A percentile compares a stretch with the other conserved stretches of the same genome.
Conservation (phyloP, 2,329 filamentous ascomycete species). For the Coleophoma eucalyptorum region DNA sequence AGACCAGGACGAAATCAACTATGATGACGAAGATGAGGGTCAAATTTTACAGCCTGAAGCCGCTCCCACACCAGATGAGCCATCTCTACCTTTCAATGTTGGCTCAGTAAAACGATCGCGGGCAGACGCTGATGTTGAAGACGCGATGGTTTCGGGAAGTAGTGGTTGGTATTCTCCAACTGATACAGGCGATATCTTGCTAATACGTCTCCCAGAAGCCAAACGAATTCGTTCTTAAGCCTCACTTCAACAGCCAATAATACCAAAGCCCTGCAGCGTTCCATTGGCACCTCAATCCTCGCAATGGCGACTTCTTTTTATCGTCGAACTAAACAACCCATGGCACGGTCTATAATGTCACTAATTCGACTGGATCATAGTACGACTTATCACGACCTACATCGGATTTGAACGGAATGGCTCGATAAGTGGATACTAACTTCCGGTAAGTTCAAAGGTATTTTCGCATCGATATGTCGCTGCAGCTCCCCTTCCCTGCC, state of each 20-base stretch:
- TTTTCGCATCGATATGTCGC: slow-evolving; percentile 9
- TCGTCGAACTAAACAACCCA: too few relatives aligned
- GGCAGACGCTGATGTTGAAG: slow-evolving; percentile 18
- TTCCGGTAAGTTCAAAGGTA: slow-evolving; percentile 11
- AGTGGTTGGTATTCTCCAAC: slow-evolving; percentile 17
- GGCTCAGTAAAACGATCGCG: slow-evolving; percentile 21
- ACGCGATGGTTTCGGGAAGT: slow-evolving; percentile 7
- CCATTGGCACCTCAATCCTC: too few relatives aligned
- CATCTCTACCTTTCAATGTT: slow-evolving; percentile 11
- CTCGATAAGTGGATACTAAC: too few relatives aligned
- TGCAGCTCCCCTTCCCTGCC: not conserved
- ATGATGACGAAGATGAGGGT: slow-evolving; percentile 26
- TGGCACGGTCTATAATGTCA: too few relatives aligned
- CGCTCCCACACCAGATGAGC: not conserved
- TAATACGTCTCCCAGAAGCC: slow-evolving; percentile 21
- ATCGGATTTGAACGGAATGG: too few relatives aligned
- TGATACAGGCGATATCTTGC: slow-evolving; percentile 1
- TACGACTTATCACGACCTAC: too few relatives aligned
- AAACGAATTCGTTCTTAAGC: slow-evolving; percentile 26
- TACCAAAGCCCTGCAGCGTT: not conserved
- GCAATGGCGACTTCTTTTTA: too few relatives aligned
- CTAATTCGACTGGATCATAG: too few relatives aligned
- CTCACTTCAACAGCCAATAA: not conserved
- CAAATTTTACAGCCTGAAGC: not conserved
- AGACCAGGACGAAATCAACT: slow-evolving; percentile 29